phyloP scores from a whole-genome alignment of 192 early-diverging fungal species.

The Coemansia sp. region DNA sequence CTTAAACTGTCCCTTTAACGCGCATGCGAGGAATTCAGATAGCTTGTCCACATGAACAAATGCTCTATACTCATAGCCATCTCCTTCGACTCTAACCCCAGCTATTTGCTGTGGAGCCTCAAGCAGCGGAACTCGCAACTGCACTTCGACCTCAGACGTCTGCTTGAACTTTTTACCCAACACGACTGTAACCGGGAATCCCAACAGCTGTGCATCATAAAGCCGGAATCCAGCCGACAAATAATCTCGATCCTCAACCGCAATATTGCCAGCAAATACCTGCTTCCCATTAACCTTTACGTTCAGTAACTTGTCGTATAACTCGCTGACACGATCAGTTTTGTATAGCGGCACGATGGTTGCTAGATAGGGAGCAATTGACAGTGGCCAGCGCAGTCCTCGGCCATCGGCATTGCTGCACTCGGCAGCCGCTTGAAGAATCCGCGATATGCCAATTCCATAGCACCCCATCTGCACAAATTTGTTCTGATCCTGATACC shows the following conservation, averaged over 20 bases:
- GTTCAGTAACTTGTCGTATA: conserved; percentile 11
- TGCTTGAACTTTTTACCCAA: conserved; percentile 62
- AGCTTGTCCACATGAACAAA: conserved; percentile 19
- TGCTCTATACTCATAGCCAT: conserved; percentile 19
- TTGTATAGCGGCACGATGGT: conserved; percentile 60
- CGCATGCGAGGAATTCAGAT: conserved; percentile 20
- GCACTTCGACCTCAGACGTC: conserved; percentile 32
- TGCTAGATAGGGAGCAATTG: conserved; percentile 74
- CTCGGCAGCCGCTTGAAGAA: conserved; percentile 79
- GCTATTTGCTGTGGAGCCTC: not conserved
- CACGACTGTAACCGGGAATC: conserved; percentile 75
- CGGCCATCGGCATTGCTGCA: conserved; percentile 57
- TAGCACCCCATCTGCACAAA: conserved; percentile 88
- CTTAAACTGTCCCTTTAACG: conserved; percentile 3
- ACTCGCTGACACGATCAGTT: conserved; percentile 7
- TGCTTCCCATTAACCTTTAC: conserved; percentile 1
- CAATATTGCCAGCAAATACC: conserved; percentile 53
- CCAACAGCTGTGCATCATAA: conserved; percentile 78
- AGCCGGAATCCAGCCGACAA: conserved; percentile 74
- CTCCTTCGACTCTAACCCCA: conserved; percentile 4
- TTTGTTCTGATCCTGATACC: conserved; percentile 25
- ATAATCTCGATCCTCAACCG: conserved; percentile 70
- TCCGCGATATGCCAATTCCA: conserved; percentile 81
- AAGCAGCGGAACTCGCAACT: conserved; percentile 35
- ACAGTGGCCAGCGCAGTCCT: conserved; percentile 72